Evolutionary conservation across 129 eudicot species (phyloP).

Genomic region (Glebionis coronaria): DNA sequence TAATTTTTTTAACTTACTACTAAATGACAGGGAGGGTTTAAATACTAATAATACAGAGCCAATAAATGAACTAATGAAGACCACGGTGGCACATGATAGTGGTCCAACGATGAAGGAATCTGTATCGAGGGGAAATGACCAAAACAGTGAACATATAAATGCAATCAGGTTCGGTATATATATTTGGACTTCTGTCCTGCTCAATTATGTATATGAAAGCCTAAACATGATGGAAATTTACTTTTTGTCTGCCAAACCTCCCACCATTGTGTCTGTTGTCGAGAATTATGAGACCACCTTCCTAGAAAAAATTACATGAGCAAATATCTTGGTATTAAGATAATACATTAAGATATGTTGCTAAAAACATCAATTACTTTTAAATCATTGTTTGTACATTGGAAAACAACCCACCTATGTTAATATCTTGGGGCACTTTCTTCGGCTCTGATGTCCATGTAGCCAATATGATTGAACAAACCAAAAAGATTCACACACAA

Average conservation of each 20-base stretch:
- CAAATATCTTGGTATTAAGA: background rate
- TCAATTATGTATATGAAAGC: conserved; percentile 4
- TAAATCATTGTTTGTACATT: conserved; percentile 2
- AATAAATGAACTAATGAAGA: conserved; percentile 22
- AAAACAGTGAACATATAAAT: conserved; percentile 25
- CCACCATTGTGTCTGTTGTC: background rate
- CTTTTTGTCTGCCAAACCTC: background rate
- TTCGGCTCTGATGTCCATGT: conserved; percentile 39
- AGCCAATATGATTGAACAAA: conserved; percentile 30
- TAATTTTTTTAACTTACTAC: conserved; percentile 4
- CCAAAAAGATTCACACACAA: conserved; percentile 33
- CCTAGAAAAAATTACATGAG: conserved; percentile 9
- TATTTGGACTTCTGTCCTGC: background rate
- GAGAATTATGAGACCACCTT: conserved; percentile 4
- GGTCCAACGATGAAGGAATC: conserved; percentile 29
- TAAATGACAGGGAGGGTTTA: conserved; percentile 36
- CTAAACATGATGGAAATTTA: conserved; percentile 11
- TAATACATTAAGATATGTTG: background rate
- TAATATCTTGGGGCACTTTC: conserved; percentile 5
- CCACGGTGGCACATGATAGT: conserved; percentile 21
- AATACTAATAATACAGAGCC: conserved; percentile 20
- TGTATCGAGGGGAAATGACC: conserved; percentile 34
- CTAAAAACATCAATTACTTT: conserved; percentile 3
- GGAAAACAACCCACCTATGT: background rate
- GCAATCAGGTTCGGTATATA: conserved; percentile 38